Evolutionary conservation across 139 green algal genomes (phyloP), one percentile per base, ranked within the genome.

Genomic region (Chlamydomonas schloesseri): DNA sequence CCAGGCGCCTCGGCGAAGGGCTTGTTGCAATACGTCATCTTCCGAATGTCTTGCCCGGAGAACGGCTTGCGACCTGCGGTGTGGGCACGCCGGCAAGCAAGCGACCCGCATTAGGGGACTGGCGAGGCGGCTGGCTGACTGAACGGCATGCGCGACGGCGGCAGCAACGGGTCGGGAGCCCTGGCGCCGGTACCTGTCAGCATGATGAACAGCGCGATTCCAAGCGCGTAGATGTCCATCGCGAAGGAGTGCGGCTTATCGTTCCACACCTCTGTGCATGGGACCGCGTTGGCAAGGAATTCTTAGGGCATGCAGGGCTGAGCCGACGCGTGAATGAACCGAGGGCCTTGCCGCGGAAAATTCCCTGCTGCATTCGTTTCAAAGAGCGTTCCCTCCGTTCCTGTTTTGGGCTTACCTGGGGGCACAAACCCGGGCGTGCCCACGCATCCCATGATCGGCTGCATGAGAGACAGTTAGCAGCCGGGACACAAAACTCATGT

Each of bases 151-250:
- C n/a, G n/a, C n/a, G 53, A 13, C 53, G 15, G 13, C 53, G 53
- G 53, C 53, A 15, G 53, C 53, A 58, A 58, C 53, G 13, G 53
- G 13, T 58, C 53, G 13, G 15, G 13, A 58, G 53, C 53, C 53
- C 13, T 13, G 13, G 15, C 13, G 13, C 15, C 13, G 11, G 33
- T 2, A 81, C 75, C 75, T 28, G 75, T 82, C 34, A 82, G 72
- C 89, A 93, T 91, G 34, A 91, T 58, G 68, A 93, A 93, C 20
- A 93, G 89, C 64, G 91, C 64, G 47, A 91, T 73, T n/a, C 89
- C 89, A 4, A 89, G 58, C 28, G 82, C 73, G 64, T 88, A 91
- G 11, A 93, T 82, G 55, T 71, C 58, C 9, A 50, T 34, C 29
- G 76, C 60, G 60, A 24, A 65, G 42, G 75, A 58, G 33, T 82